A percentile compares a stretch with the other conserved stretches of the same genome.
Evolutionary conservation across 2,329 filamentous ascomycete species (phyloP).

Genomic region (Monosporascus sp.): DNA sequence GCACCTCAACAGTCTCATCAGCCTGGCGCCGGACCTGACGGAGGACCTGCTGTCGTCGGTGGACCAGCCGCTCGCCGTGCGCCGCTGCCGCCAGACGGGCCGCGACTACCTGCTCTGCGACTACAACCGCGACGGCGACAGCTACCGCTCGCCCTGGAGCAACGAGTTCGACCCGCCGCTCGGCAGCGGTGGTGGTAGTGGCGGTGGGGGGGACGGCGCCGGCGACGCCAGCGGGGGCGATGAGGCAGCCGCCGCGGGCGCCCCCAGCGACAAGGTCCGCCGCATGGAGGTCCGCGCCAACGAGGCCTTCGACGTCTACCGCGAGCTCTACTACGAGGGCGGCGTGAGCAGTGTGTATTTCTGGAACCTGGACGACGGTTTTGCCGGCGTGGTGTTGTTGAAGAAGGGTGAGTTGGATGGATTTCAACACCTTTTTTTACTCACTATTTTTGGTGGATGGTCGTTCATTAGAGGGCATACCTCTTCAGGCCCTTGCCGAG

Average conservation of each 20-base stretch:
- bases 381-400: conserved; percentile 88
- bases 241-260: conserved; percentile 69
- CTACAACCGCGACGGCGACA: conserved; percentile 98
- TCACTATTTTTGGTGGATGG: neutral
- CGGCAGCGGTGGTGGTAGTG: conserved; percentile 51
- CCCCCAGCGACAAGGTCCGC: conserved; percentile 84
- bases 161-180: conserved; percentile 96
- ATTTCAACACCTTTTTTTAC: neutral
- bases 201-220: conserved; percentile 37
- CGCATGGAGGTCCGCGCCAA: conserved; percentile 94
- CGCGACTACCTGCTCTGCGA: conserved; percentile 98
- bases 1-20: conserved; percentile 85
- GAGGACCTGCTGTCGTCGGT: conserved; percentile 98
- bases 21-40: conserved; percentile 82
- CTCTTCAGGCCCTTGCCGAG: neutral
- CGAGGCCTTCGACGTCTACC: conserved; percentile 93
- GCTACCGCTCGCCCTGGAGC: conserved; percentile 97
- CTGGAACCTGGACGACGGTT: conserved; percentile 97
- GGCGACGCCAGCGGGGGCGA: conserved; percentile 26
- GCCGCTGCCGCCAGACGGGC: conserved; percentile 80
- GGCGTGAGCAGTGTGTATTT: conserved; percentile 95
- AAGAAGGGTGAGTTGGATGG: conserved; percentile 70
- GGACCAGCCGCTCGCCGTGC: conserved; percentile 85
- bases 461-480: neutral
- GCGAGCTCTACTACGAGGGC: conserved; percentile 95